Base-by-base conservation (phyloP, 2,329 filamentous ascomycete genomes). In the Ramularia endophylla region DNA sequence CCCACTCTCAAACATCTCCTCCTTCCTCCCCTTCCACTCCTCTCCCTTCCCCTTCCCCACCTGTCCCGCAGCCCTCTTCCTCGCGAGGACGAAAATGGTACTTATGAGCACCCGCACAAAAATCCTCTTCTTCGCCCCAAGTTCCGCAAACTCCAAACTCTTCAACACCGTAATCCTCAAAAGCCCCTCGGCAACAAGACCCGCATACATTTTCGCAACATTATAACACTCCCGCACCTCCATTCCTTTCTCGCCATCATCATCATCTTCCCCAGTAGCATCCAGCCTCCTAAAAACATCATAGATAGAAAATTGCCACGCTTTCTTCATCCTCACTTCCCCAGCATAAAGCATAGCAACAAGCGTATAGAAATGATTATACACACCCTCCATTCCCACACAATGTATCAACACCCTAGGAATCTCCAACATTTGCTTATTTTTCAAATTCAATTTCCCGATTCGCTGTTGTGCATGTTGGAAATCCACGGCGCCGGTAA, bases 361-460 rank as follows among this genome's bases (percentile, higher is more conserved):
- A 1, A 95, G 71, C 0, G 86, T 85, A 61, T 98, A 98, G 67
- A 94, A 98, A 0, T 85, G 86, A 56, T 98, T 98, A 65, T 95
- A 94, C 1, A 74, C 73, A 42, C 82, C 73, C 65, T 97, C 92
- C 3, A 84, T 83, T 31, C 86, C 86, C 1, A 83, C 82, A 59
- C 89, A 95, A 53, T 92, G 88, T 7, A 95, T 75, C 19, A 98
- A 71, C 13, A 98, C 89, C 38, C 84, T 80, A 1, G 90, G 83
- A 22, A 97, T 85, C 61, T 97, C 90, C 17, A 82, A 76, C 51
- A 92, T 82, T 57, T 95, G 88, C 13, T 86, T 78, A 53, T 82
- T 86, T 66, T 92, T 95, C 34, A 98, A 73, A 27, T 81, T 81
- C 8, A 98, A 77, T 60, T 94, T 94, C 44, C 81, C 70, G 6